phyloP scores from a whole-genome alignment of 1,284 basidiomycete species.

The Naganishia sp. region DNA sequence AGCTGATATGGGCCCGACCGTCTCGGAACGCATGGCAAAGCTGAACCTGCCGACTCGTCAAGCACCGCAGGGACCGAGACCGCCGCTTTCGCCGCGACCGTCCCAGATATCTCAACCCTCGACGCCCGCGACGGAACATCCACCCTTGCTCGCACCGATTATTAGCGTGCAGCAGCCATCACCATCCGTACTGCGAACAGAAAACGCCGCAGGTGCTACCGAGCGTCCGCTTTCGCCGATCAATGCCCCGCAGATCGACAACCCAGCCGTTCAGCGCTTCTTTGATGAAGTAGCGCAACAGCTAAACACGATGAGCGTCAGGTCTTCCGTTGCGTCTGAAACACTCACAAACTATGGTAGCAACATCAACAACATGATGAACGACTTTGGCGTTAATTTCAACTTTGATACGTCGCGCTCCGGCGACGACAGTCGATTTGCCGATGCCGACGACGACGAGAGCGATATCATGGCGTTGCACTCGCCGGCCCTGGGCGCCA shows the following conservation, averaged over 20 bases:
- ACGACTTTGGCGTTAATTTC: constrained; percentile 26
- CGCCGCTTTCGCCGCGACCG: constrained; percentile 38
- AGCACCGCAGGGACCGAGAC: constrained; percentile 34
- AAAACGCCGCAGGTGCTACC: background rate
- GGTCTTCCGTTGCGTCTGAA: constrained; percentile 53
- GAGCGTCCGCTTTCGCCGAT: constrained; percentile 42
- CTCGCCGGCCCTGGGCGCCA: constrained; percentile 36
- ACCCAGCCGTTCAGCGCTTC: constrained; percentile 60
- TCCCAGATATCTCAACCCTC: constrained; percentile 25
- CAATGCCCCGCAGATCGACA: constrained; percentile 55
- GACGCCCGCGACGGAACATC: constrained; percentile 17
- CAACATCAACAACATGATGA: constrained; percentile 25
- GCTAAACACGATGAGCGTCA: constrained; percentile 59
- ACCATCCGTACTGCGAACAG: constrained; percentile 9
- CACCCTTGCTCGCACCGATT: constrained; percentile 14
- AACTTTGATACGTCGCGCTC: constrained; percentile 30
- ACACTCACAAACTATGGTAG: constrained; percentile 8
- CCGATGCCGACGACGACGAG: constrained; percentile 60
- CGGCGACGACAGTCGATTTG: constrained; percentile 56
- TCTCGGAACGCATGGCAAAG: constrained; percentile 33
- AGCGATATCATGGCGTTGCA: constrained; percentile 41
- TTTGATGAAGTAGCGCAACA: constrained; percentile 62
- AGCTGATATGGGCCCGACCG: constrained; percentile 20
- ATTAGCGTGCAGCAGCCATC: constrained; percentile 25
- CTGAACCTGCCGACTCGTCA: constrained; percentile 36